Conservation (phyloP, 1,284 basidiomycete genomes). For the Rhodotorula sp. region DNA sequence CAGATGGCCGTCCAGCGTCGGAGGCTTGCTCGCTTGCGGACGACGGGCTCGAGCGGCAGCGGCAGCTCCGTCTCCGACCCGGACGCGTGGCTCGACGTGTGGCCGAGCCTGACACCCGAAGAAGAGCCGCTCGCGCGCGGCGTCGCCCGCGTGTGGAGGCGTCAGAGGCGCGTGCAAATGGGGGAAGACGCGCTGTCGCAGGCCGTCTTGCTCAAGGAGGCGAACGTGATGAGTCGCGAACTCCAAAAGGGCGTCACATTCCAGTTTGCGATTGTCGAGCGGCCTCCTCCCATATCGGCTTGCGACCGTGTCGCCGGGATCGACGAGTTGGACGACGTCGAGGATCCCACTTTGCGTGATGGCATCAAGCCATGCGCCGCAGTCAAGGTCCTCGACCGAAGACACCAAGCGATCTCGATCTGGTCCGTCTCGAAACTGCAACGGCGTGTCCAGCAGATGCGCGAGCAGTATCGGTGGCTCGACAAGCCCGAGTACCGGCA, state of each 20-base stretch:
- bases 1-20: slow-evolving; percentile 64
- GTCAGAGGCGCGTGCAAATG: slow-evolving; percentile 81
- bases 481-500: slow-evolving; percentile 87
- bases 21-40: slow-evolving; percentile 56
- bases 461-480: slow-evolving; percentile 87
- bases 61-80: neutral
- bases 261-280: slow-evolving; percentile 84
- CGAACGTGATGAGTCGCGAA: slow-evolving; percentile 88
- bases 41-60: slow-evolving; percentile 45
- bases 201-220: slow-evolving; percentile 87
- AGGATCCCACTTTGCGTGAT: slow-evolving; percentile 68
- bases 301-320: slow-evolving; percentile 83
- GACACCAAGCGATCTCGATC: slow-evolving; percentile 77
- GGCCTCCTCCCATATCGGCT: slow-evolving; percentile 67
- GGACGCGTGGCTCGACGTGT: slow-evolving; percentile 16
- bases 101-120: slow-evolving; percentile 57
- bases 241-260: slow-evolving; percentile 81
- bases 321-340: slow-evolving; percentile 85
- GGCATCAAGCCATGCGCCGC: slow-evolving; percentile 78
- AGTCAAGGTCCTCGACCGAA: slow-evolving; percentile 85
- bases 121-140: slow-evolving; percentile 68
- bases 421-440: slow-evolving; percentile 89
- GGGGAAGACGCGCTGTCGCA: slow-evolving; percentile 81
- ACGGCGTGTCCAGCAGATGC: slow-evolving; percentile 88
- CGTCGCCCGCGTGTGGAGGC: slow-evolving; percentile 80